Percentiles rank a stretch among this genome's conserved stretches.
Evolutionary conservation across 352 stramenopile genomes (phyloP).

Genomic region (Phytopythium oedochilum): DNA sequence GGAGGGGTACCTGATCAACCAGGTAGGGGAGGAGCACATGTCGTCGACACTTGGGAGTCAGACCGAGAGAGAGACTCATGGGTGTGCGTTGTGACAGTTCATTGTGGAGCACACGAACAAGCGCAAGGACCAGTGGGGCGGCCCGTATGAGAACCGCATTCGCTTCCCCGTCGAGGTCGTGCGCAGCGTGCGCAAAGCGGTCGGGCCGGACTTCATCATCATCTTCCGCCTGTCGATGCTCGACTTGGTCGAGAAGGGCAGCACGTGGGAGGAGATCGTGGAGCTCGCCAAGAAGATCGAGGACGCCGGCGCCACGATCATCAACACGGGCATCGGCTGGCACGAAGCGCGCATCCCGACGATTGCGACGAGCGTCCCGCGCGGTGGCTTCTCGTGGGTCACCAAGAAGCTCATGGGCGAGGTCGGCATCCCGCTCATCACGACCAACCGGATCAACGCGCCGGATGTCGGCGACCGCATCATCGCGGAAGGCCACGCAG

Average conservation of each 20-base stretch:
- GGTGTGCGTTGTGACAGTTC: constrained; percentile 77
- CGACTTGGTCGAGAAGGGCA: constrained; percentile 93
- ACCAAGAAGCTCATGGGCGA: constrained; percentile 89
- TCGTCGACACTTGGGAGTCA: no score
- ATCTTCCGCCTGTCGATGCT: constrained; percentile 97
- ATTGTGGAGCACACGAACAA: constrained; percentile 94
- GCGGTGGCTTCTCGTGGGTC: constrained; percentile 93
- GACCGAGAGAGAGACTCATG: no score
- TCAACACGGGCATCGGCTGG: constrained; percentile 99
- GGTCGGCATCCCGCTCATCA: constrained; percentile 92
- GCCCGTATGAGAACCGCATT: constrained; percentile 92
- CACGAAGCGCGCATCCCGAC: constrained; percentile 97
- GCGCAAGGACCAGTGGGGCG: constrained; percentile 93
- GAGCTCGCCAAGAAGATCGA: constrained; percentile 90
- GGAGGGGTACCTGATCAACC: constrained; percentile 98
- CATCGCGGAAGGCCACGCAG: constrained; percentile 75
- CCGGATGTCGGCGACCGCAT: constrained; percentile 89
- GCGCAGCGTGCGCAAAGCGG: constrained; percentile 80
- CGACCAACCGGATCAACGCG: constrained; percentile 98
- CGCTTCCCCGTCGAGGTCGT: constrained; percentile 94
- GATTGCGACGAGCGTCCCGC: constrained; percentile 95
- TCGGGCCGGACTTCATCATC: constrained; percentile 95
- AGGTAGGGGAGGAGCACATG: no score
- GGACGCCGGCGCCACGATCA: constrained; percentile 92
- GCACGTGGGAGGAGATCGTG: constrained; percentile 86